Conservation (phyloP, 352 stramenopile species). For the Hyaloperonospora brassicae region DNA sequence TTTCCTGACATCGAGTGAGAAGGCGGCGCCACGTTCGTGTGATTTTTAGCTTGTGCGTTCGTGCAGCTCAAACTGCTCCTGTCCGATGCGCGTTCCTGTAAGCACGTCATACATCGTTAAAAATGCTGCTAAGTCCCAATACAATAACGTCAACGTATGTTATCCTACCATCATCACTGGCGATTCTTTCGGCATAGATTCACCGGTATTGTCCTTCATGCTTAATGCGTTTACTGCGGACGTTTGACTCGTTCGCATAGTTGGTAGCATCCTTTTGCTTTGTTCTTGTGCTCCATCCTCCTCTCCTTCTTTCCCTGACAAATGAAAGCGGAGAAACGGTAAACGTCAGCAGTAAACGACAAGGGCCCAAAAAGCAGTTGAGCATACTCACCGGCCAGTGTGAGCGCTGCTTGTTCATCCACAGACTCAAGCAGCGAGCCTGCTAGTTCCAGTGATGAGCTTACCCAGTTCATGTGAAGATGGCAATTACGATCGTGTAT, state of each 20-base stretch:
- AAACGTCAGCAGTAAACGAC: slow-evolving; percentile 2
- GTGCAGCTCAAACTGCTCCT: slow-evolving; percentile 17
- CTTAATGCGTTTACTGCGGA: slow-evolving; percentile 8
- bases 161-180: slow-evolving; percentile 10
- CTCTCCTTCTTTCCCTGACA: slow-evolving; percentile 15
- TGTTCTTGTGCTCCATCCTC: slow-evolving; percentile 11
- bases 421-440: slow-evolving; percentile 79
- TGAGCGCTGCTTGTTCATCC: slow-evolving; percentile 75
- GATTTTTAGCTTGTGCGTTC: background rate
- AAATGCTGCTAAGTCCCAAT: background rate
- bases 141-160: background rate
- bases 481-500: too few relatives aligned
- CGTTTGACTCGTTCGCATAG: slow-evolving; percentile 15
- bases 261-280: slow-evolving; percentile 22
- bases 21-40: slow-evolving; percentile 15
- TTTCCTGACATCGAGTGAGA: slow-evolving; percentile 28
- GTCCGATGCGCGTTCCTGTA: slow-evolving; percentile 12
- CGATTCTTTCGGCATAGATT: background rate
- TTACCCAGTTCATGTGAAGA: slow-evolving; percentile 66
- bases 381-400: slow-evolving; percentile 34
- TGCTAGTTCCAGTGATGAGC: slow-evolving; percentile 70
- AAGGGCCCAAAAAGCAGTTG: background rate
- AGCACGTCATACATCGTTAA: slow-evolving; percentile 3
- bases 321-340: background rate
- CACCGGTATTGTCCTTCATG: slow-evolving; percentile 8